Conservation (phyloP, 176 grass and related monocot genomes). For the Secale cereale region DNA sequence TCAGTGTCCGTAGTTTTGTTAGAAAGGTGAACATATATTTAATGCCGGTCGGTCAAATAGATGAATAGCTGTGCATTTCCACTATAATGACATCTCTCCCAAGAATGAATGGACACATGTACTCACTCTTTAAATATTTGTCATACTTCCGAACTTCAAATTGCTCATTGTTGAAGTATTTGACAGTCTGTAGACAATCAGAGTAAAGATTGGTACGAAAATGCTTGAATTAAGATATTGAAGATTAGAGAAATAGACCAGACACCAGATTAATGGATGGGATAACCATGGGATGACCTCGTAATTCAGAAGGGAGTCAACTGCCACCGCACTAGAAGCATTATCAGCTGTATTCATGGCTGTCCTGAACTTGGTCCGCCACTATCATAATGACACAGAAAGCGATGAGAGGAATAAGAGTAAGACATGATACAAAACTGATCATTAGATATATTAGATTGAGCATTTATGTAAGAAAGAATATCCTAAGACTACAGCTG, state of each 20-base stretch:
- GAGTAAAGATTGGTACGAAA: conserved; percentile 26
- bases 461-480: neutral
- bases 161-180: conserved; percentile 96
- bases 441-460: conserved; percentile 8
- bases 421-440: neutral
- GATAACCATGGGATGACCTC: conserved; percentile 58
- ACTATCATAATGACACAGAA: conserved; percentile 41
- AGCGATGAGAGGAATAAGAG: neutral
- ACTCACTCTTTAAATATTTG: conserved; percentile 93
- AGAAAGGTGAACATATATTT: conserved; percentile 18
- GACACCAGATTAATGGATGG: neutral
- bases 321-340: conserved; percentile 84
- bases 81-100: neutral
- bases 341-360: conserved; percentile 99
- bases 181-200: conserved; percentile 72
- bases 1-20: conserved; percentile 11
- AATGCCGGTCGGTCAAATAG: neutral
- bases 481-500: neutral
- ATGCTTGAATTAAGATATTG: neutral
- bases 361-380: conserved; percentile 92
- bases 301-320: conserved; percentile 95
- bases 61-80: neutral
- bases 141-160: conserved; percentile 95
- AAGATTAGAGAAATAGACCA: neutral
- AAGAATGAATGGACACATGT: conserved; percentile 5